Base-by-base conservation (phyloP, 2,329 filamentous ascomycete species). In the Tothia fuscella region DNA sequence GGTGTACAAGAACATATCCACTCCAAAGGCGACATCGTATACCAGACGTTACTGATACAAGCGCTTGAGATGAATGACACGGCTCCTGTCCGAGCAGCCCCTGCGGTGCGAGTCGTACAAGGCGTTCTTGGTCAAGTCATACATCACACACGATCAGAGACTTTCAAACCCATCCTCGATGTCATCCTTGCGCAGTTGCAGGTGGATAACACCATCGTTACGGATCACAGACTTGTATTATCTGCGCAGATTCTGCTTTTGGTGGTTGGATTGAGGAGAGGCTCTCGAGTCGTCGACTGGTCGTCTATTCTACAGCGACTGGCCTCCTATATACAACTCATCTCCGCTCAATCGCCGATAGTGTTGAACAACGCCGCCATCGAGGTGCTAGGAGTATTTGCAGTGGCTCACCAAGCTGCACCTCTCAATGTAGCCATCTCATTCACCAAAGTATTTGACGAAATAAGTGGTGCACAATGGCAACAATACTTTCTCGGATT, bases 61-160 rank as follows among this genome's bases (percentile, higher is more conserved):
- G 26, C 25, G 17, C 25, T 29, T 17, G 34, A 29, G 3, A 36
- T 43, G 12, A 20, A 41, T 14, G n/a, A 39, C 14, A 14, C 17
- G 19, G 26, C 20, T 20, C n/a, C n/a, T n/a, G 17, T 24, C 17
- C 14, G 21, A 31, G 31, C 41, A 16, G 17, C 29, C 9, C 63
- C 71, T 10, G 56, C 65, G 5, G 62, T 70, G 19, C 72, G 82
- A 40, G 71, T 93, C 17, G 68, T 84, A 26, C 76, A 74, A 49
- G 89, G 89, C 20, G 74, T 89, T 20, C 58, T 95, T 28, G 83
- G 82, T 5, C 88, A 82, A 51, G 65, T 86, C 22, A 78, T 94
- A 38, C 91, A 98, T 57, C 81, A 93, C 55, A 81, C 83, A 1
- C 82, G 75, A 39, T 60, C 71, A 1, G 79, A 84, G 22, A 85